These are phyloP conservation scores for Striga asiatica DNA, from an alignment of 257 asterid species.

Conservation along the genomic window DNA sequence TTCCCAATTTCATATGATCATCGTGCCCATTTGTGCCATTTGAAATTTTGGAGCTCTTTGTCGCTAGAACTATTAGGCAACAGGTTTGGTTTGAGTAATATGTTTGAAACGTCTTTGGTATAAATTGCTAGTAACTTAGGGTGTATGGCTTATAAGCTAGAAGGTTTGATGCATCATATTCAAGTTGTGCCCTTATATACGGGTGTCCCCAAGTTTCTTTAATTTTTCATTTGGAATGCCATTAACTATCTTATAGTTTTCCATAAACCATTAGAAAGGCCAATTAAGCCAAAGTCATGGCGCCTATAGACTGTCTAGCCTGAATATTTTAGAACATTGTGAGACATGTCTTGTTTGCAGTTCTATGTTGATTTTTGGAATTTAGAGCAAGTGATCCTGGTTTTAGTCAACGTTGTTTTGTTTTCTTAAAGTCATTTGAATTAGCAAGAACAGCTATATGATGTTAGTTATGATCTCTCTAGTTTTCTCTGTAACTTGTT, in stretches of 20 bases:
- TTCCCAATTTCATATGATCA: too few species aligned
- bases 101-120: neutral
- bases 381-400: neutral
- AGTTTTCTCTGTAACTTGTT: neutral
- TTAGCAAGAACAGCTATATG: neutral
- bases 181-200: neutral
- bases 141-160: neutral
- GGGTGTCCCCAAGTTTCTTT: neutral
- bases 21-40: neutral
- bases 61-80: neutral
- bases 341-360: too few species aligned
- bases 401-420: neutral
- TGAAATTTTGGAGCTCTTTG: neutral
- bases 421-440: neutral
- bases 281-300: too few species aligned
- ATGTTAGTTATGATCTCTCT: neutral
- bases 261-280: too few species aligned
- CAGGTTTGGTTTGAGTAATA: neutral
- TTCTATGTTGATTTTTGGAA: too few species aligned
- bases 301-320: too few species aligned
- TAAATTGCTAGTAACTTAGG: neutral
- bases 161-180: neutral
- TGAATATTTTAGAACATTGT: neutral
- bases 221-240: neutral
- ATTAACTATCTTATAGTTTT: too few species aligned